Percentiles rank a stretch among this genome's conserved stretches.
Evolutionary conservation across 768 basidiomycete species (phyloP).

Genomic region (Rhizopogon vesiculosus): DNA sequence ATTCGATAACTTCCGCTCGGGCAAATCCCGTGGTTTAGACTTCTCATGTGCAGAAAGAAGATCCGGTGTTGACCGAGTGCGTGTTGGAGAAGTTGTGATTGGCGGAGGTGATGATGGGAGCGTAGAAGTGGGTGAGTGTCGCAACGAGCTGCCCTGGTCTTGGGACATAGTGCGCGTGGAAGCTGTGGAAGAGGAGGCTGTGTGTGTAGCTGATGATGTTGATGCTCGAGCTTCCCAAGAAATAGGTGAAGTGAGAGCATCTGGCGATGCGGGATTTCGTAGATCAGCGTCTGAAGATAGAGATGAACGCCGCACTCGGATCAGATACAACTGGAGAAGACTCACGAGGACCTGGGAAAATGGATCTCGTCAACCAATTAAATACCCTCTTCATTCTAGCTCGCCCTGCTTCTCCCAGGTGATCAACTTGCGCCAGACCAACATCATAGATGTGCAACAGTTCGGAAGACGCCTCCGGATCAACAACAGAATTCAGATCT

Average conservation of each 20-base stretch:
- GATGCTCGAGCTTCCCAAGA: slow-evolving; percentile 52
- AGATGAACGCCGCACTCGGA: slow-evolving; percentile 6
- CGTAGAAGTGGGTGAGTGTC: slow-evolving; percentile 28
- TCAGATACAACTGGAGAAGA: slow-evolving; percentile 1
- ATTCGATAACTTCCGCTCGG: slow-evolving; percentile 26
- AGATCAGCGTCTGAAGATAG: slow-evolving; percentile 36
- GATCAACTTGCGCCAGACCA: slow-evolving; percentile 74
- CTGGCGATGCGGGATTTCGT: slow-evolving; percentile 73
- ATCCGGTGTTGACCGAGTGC: slow-evolving; percentile 54
- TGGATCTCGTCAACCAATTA: slow-evolving; percentile 66
- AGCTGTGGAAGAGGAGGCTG: slow-evolving; percentile 37
- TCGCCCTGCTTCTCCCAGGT: slow-evolving; percentile 50
- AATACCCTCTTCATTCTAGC: slow-evolving; percentile 72
- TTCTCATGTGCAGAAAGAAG: slow-evolving; percentile 39
- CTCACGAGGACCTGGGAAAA: slow-evolving; percentile 43
- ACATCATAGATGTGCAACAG: slow-evolving; percentile 61
- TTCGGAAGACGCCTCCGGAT: slow-evolving; percentile 46
- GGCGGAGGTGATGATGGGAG: slow-evolving; percentile 34
- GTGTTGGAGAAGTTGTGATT: slow-evolving; percentile 42
- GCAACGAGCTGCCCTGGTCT: slow-evolving; percentile 19
- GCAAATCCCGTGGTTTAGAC: slow-evolving; percentile 20
- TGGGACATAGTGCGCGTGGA: slow-evolving; percentile 29
- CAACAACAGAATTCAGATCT: slow-evolving; percentile 57
- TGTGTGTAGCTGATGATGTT: slow-evolving; percentile 49
- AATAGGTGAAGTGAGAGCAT: slow-evolving; percentile 42